These are phyloP conservation scores for Lachnellula occidentalis DNA, from an alignment of 2,329 filamentous ascomycete genomes.

Conservation along the genomic window DNA sequence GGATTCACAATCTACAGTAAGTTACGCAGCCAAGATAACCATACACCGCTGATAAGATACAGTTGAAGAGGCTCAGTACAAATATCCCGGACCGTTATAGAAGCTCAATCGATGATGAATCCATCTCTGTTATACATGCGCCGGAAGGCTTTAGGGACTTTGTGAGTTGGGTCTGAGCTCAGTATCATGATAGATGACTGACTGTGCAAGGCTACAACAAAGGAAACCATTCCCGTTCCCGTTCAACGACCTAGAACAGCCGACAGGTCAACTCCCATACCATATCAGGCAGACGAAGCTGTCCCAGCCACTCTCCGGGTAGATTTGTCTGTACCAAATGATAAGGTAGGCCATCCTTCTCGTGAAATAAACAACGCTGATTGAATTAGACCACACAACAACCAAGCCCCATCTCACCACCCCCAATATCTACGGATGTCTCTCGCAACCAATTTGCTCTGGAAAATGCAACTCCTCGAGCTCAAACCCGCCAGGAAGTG, in stretches of 20 bases:
- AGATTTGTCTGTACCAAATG: conserved; percentile 20
- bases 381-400: conserved; percentile 22
- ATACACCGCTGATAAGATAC: conserved; percentile 13
- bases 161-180: conserved; percentile 44
- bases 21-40: conserved; percentile 6
- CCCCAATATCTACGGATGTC: conserved; percentile 72
- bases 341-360: conserved; percentile 22
- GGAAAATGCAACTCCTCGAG: conserved; percentile 71
- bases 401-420: conserved; percentile 41
- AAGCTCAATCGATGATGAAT: conserved; percentile 63
- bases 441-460: conserved; percentile 59
- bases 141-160: conserved; percentile 78
- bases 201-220: conserved; percentile 14
- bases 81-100: conserved; percentile 53
- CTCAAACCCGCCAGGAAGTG: conserved; percentile 75
- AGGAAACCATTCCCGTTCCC: conserved; percentile 16
- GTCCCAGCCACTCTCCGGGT: conserved; percentile 11
- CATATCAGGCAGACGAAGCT: conserved; percentile 22
- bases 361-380: conserved; percentile 6
- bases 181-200: conserved; percentile 7
- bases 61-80: conserved; percentile 37
- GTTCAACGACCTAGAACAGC: conserved; percentile 11
- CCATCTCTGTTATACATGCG: conserved; percentile 86
- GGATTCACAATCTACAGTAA: conserved; percentile 23
- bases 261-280: conserved; percentile 29